These are phyloP conservation scores for Rhizopus sp. DNA, from an alignment of 371 early-diverging fungal genomes.

Conservation along the genomic window DNA sequence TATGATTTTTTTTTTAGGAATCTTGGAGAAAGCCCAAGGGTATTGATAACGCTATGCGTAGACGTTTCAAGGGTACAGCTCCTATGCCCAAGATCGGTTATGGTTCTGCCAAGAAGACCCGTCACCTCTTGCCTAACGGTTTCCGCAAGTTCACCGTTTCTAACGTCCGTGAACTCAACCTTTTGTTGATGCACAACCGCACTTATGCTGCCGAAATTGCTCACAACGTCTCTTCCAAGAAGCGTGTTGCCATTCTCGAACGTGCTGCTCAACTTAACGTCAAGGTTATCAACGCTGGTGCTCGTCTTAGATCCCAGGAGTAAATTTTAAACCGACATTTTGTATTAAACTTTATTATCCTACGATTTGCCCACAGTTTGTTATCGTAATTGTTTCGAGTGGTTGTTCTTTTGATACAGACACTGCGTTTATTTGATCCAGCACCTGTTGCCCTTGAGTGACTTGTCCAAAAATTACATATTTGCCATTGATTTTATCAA, in stretches of 20 bases:
- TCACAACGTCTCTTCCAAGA: slow-evolving; percentile 96
- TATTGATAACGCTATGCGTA: slow-evolving; percentile 99
- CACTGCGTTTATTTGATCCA: slow-evolving; percentile 49
- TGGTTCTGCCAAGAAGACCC: slow-evolving; percentile 95
- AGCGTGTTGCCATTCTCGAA: slow-evolving; percentile 96
- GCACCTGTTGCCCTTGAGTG: slow-evolving; percentile 45
- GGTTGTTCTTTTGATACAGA: slow-evolving; percentile 40
- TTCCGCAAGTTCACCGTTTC: slow-evolving; percentile 97
- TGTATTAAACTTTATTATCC: neutral
- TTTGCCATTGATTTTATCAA: slow-evolving; percentile 68
- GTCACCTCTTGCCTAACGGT: slow-evolving; percentile 96
- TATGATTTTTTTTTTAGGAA: slow-evolving; percentile 51
- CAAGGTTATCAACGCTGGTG: slow-evolving; percentile 97
- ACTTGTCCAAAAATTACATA: slow-evolving; percentile 85
- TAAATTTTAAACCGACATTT: slow-evolving; percentile 43
- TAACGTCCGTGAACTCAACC: slow-evolving; percentile 96
- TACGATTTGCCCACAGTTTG: slow-evolving; percentile 30
- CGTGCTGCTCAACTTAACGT: slow-evolving; percentile 98
- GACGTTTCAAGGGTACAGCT: slow-evolving; percentile 96
- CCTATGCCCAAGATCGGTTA: slow-evolving; percentile 99
- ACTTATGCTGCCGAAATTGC: slow-evolving; percentile 99
- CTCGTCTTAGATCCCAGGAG: slow-evolving; percentile 93
- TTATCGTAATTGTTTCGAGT: slow-evolving; percentile 39
- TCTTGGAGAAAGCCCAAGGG: slow-evolving; percentile 99
- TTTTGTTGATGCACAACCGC: slow-evolving; percentile 99